Percentiles rank a stretch among this genome's conserved stretches.
These are phyloP conservation scores for Cicer judaicum DNA, from an alignment of 306 rosid genomes.

Conservation along the genomic window DNA sequence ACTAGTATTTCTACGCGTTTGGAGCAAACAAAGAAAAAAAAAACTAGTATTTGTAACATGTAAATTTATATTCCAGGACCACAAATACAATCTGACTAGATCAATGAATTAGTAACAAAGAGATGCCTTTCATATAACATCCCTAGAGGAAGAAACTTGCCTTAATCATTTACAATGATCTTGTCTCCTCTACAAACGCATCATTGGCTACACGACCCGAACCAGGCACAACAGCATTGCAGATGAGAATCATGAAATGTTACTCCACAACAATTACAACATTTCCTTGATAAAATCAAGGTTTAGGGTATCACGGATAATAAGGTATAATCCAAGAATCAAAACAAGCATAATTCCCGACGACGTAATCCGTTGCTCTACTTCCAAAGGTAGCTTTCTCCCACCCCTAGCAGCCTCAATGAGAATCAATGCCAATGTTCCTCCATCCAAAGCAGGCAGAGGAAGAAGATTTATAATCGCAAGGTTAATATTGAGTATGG, in stretches of 20 bases:
- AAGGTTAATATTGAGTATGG: conserved; percentile 81
- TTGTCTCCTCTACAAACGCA: conserved; percentile 40
- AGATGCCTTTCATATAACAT: conserved; percentile 44
- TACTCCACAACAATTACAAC: conserved; percentile 53
- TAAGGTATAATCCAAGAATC: conserved; percentile 81
- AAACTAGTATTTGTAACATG: conserved; percentile 44
- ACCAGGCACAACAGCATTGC: conserved; percentile 46
- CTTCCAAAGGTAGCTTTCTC: conserved; percentile 82
- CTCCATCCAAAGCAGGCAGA: conserved; percentile 90
- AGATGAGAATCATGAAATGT: conserved; percentile 39
- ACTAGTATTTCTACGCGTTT: conserved; percentile 37
- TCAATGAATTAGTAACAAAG: conserved; percentile 47
- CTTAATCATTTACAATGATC: conserved; percentile 45
- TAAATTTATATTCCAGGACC: conserved; percentile 51
- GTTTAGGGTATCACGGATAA: conserved; percentile 86
- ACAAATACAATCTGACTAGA: conserved; percentile 47
- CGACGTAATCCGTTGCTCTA: conserved; percentile 92
- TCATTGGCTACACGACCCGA: conserved; percentile 25
- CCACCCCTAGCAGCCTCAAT: conserved; percentile 97
- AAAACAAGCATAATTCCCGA: conserved; percentile 87
- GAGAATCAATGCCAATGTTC: conserved; percentile 80
- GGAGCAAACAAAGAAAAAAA: background rate
- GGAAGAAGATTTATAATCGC: conserved; percentile 94
- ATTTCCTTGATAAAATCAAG: conserved; percentile 85
- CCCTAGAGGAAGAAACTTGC: conserved; percentile 50